Evolutionary conservation across 768 basidiomycete genomes (phyloP).

Genomic region (Pholiota microspora): DNA sequence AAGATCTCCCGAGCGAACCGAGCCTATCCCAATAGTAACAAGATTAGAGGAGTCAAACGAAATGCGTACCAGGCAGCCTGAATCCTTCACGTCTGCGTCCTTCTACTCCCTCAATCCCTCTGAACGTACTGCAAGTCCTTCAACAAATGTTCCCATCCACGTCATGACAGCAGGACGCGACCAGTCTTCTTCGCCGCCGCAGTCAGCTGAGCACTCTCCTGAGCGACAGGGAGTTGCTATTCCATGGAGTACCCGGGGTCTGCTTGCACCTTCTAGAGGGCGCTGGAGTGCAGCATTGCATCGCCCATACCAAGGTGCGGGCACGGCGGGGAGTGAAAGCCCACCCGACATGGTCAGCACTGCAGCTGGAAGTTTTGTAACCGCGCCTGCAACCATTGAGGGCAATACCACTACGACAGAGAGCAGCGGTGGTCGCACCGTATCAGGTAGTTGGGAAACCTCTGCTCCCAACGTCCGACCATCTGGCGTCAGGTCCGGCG

Average conservation of each 20-base stretch:
- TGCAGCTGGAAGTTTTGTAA: conserved; percentile 67
- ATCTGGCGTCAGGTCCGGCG: conserved; percentile 11
- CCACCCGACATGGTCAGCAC: conserved; percentile 62
- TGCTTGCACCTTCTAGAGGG: conserved; percentile 22
- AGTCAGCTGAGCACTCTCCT: conserved; percentile 12
- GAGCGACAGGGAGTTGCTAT: conserved; percentile 23
- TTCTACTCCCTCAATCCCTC: conserved; percentile 21
- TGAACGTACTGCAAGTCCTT: conserved; percentile 18
- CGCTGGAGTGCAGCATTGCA: conserved; percentile 7
- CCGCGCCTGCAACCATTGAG: conserved; percentile 57
- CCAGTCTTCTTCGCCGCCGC: conserved; percentile 9
- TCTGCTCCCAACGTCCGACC: conserved; percentile 12
- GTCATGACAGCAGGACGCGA: not conserved
- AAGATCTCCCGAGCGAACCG: not conserved
- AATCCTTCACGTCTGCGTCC: conserved; percentile 14
- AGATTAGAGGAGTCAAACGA: not conserved
- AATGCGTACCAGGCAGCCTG: conserved; percentile 11
- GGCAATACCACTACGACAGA: conserved; percentile 56
- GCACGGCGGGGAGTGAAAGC: conserved; percentile 29
- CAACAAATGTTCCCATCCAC: conserved; percentile 7
- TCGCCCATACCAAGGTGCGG: conserved; percentile 15
- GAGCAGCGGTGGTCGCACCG: conserved; percentile 36
- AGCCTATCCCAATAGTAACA: conserved; percentile 1
- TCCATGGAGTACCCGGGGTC: conserved; percentile 21
- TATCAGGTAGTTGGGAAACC: conserved; percentile 44